phyloP scores from a whole-genome alignment of 2,329 filamentous ascomycete species.

The Aspergillus aculeatinus region DNA sequence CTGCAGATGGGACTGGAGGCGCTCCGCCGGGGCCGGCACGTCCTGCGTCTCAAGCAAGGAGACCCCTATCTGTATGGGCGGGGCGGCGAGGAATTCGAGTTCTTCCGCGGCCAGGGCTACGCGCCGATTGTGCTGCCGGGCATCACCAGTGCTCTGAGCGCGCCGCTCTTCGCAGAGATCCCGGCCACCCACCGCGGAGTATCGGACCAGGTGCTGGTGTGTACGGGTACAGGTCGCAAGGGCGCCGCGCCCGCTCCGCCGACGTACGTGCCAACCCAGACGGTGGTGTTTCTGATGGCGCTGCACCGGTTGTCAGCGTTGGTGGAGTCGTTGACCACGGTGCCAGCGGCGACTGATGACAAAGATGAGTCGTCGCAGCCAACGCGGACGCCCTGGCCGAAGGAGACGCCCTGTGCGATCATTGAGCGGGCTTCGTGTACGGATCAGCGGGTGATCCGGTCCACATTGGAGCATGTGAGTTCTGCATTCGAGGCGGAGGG shows the following conservation, averaged over 20 bases:
- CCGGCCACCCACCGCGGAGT: slow-evolving; percentile 86
- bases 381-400: slow-evolving; percentile 60
- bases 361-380: slow-evolving; percentile 25
- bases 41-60: slow-evolving; percentile 90
- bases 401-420: slow-evolving; percentile 81
- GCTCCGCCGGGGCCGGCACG: slow-evolving; percentile 67
- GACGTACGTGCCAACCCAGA: slow-evolving; percentile 71
- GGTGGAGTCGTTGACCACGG: slow-evolving; percentile 64
- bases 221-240: slow-evolving; percentile 91
- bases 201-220: slow-evolving; percentile 91
- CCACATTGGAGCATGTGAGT: slow-evolving; percentile 75
- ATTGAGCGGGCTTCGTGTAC: slow-evolving; percentile 91
- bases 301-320: slow-evolving; percentile 78
- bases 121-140: slow-evolving; percentile 76
- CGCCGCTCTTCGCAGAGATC: slow-evolving; percentile 83
- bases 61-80: slow-evolving; percentile 96
- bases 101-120: slow-evolving; percentile 72
- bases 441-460: slow-evolving; percentile 89
- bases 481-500: slow-evolving; percentile 86
- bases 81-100: slow-evolving; percentile 87
- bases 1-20: slow-evolving; percentile 73
- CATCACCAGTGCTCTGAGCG: slow-evolving; percentile 82
- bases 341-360: slow-evolving; percentile 14
- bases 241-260: slow-evolving; percentile 80
- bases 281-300: slow-evolving; percentile 93